These are phyloP conservation scores for Neurospora cerealis DNA, from an alignment of 495 filamentous ascomycete genomes.

Conservation along the genomic window DNA sequence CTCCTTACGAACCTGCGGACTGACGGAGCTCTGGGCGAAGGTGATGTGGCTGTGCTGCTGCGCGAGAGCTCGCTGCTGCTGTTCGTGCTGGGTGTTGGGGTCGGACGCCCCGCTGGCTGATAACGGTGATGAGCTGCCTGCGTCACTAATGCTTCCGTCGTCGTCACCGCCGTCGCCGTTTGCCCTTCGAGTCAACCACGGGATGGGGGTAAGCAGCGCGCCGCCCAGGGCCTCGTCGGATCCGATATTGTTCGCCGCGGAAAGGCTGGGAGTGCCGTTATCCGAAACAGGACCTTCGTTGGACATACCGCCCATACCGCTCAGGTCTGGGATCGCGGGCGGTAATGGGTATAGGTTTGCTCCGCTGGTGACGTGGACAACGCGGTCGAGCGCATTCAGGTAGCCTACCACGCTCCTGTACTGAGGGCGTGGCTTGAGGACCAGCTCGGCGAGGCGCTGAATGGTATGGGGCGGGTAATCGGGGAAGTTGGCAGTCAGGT, in stretches of 20 bases:
- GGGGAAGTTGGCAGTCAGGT: constrained; percentile 58
- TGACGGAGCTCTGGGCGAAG: constrained; percentile 10
- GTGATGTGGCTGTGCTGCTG: constrained; percentile 3
- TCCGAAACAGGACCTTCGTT: constrained; percentile 52
- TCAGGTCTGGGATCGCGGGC: constrained; percentile 41
- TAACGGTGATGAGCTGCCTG: constrained; percentile 15
- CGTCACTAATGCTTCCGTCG: constrained; percentile 13
- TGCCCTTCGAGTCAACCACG: constrained; percentile 53
- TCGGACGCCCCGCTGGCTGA: constrained; percentile 5
- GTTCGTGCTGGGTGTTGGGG: constrained; percentile 4
- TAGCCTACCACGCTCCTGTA: constrained; percentile 75
- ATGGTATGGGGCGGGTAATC: constrained; percentile 81
- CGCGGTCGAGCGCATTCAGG: constrained; percentile 82
- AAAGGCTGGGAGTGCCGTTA: constrained; percentile 24
- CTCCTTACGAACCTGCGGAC: constrained; percentile 48
- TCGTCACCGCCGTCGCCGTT: constrained; percentile 16
- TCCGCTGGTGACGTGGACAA: constrained; percentile 81
- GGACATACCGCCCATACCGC: constrained; percentile 28
- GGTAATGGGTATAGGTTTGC: constrained; percentile 76
- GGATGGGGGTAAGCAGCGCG: constrained; percentile 86
- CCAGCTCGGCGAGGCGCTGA: constrained; percentile 87
- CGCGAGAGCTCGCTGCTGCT: constrained; percentile 6
- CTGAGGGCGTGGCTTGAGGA: constrained; percentile 63
- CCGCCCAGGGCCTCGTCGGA: constrained; percentile 86
- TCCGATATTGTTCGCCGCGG: constrained; percentile 38